Percentiles rank a stretch among this genome's conserved stretches.
phyloP scores from a whole-genome alignment of 2,329 filamentous ascomycete genomes.

The Trichoderma afroharzianum region DNA sequence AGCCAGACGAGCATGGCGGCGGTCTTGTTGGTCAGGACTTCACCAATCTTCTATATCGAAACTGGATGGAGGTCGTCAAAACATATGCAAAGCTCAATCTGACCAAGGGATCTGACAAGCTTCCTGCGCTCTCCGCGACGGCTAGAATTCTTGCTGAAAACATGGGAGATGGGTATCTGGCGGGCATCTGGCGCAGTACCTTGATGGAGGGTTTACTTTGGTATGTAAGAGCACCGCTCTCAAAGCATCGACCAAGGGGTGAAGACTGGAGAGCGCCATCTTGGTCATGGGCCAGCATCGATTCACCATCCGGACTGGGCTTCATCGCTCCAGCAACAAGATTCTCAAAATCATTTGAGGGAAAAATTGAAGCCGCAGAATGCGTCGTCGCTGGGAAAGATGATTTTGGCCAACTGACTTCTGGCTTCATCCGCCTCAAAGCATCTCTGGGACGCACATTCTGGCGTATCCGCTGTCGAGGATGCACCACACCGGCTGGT shows the following conservation, averaged over 20 bases:
- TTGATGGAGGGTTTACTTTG: not conserved
- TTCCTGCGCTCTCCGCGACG: not conserved
- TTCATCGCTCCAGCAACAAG: not conserved
- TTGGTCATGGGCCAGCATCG: slow-evolving; percentile 1
- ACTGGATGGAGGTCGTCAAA: slow-evolving; percentile 1
- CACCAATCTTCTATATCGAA: not conserved
- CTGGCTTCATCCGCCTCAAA: not conserved
- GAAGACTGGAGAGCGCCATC: not conserved
- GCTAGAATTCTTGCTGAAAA: not conserved
- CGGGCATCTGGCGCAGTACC: not conserved
- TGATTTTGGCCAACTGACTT: not conserved
- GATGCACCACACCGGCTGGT: not conserved
- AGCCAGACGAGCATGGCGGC: not conserved
- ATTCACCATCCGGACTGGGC: not conserved
- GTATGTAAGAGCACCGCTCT: not conserved
- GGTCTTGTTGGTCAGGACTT: not conserved
- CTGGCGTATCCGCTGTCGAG: not conserved
- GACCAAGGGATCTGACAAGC: slow-evolving; percentile 5
- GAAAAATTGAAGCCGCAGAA: not conserved
- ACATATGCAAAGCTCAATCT: slow-evolving; percentile 4
- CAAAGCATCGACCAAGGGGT: not conserved
- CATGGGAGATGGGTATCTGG: not conserved
- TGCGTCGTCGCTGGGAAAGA: not conserved
- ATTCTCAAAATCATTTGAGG: not conserved
- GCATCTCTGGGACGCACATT: not conserved